Base-by-base conservation (phyloP, 2,329 filamentous ascomycete species). In the Penicillium crustosum region DNA sequence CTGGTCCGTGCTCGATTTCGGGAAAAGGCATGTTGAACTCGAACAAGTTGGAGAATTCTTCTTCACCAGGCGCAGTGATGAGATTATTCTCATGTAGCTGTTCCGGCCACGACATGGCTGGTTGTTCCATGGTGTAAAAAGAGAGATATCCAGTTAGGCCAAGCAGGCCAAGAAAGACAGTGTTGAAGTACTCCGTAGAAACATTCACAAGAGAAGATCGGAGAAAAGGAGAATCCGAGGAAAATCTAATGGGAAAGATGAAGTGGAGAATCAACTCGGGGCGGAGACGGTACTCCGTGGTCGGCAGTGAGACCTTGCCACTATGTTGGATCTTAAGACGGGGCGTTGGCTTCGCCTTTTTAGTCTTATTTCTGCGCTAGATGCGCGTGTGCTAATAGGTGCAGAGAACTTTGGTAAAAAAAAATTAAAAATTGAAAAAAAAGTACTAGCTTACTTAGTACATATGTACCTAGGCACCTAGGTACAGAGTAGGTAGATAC, bases 21-120 rank as follows among this genome's bases (percentile, higher is more conserved):
- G 77, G 54, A 59, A 81, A 79, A 38, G 76, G 76, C 64, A 78
- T 75, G 58, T 76, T 77, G 67, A 81, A 79, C 53, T 81, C 78
- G 58, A 81, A 75, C 58, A 80, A 78, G 56, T 76, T 79, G 57
- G 78, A 75, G 63, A 81, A 81, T 53, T 81, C 79, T 60, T 81
- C 79, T 29, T 79, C 77, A 52, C 73, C 64, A 57, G 75, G 66
- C 27, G 68, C 68, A 9, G 72, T 61, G 53, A 78, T 73, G 60
- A 79, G 72, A 41, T 72, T 65, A 50, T 76, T 74, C 56, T 74
- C 72, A 52, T 75, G 70, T 33, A 76, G 66, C 47, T 74, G 68
- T 54, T 75, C 73, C 38, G 74, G 67, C 77, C 77, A 79, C 42
- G 69, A 63, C 65, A 76, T 65, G 39, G 75, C 62, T 12, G 69